phyloP scores from a whole-genome alignment of 108 stramenopile species.

The Skeletonema menzelii region DNA sequence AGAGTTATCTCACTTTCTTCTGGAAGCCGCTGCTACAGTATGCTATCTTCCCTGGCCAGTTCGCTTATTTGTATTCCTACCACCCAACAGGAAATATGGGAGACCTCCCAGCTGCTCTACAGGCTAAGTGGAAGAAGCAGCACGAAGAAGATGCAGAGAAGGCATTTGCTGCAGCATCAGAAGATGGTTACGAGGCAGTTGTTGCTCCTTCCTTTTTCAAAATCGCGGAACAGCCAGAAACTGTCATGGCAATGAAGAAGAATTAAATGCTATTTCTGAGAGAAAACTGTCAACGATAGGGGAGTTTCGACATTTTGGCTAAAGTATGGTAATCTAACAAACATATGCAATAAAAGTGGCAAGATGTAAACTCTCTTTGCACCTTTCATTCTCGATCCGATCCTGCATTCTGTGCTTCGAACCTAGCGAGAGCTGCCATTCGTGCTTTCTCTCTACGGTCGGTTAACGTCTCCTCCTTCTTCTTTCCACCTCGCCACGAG shows the following conservation, averaged over 20 bases:
- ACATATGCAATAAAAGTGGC: not conserved
- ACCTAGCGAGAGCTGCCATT: constrained; percentile 76
- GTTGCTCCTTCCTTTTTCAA: constrained; percentile 83
- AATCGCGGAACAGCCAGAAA: constrained; percentile 63
- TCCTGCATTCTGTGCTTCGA: constrained; percentile 46
- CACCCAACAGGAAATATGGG: constrained; percentile 85
- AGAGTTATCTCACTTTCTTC: constrained; percentile 90
- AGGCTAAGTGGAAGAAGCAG: constrained; percentile 66
- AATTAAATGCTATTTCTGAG: constrained; percentile 3
- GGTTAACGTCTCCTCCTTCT: constrained; percentile 57
- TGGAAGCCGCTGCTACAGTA: constrained; percentile 92
- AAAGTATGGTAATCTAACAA: constrained; percentile 9
- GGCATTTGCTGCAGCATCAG: constrained; percentile 63
- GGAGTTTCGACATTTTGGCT: not conserved
- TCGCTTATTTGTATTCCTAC: constrained; percentile 88
- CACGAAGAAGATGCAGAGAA: constrained; percentile 71
- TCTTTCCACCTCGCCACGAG: constrained; percentile 24
- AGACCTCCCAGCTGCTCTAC: constrained; percentile 62
- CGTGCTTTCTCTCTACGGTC: constrained; percentile 82
- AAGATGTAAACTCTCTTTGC: not conserved
- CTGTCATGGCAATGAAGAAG: constrained; percentile 29
- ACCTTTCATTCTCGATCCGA: constrained; percentile 27
- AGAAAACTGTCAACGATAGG: too few relatives aligned
- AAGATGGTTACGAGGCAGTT: constrained; percentile 53
- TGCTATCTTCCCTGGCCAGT: constrained; percentile 88